Evolutionary conservation across 2,329 filamentous ascomycete species (phyloP).

Genomic region (Ophiostoma fasciatum): DNA sequence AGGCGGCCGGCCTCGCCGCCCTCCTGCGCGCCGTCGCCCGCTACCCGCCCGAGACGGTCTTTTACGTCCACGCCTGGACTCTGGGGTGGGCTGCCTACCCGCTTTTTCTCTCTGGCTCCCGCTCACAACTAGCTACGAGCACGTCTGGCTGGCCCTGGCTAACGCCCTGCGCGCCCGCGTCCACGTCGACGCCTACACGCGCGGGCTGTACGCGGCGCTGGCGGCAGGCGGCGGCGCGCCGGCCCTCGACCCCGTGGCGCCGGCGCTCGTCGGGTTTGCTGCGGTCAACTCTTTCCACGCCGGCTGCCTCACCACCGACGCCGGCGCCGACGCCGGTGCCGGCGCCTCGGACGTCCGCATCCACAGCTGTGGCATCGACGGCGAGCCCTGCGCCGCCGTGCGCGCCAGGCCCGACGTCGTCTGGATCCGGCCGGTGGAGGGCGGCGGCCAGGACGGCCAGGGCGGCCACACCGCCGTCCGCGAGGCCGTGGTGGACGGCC

Average conservation of each 20-base stretch:
- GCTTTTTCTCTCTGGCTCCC: conserved; percentile 4
- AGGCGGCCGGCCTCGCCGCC: conserved; percentile 63
- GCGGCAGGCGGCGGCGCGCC: conserved; percentile 22
- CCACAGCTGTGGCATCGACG: conserved; percentile 59
- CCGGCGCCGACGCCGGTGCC: conserved; percentile 14
- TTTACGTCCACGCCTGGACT: conserved; percentile 81
- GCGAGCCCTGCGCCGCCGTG: conserved; percentile 29
- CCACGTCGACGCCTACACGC: conserved; percentile 73
- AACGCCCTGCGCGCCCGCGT: conserved; percentile 51
- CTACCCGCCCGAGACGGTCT: conserved; percentile 62
- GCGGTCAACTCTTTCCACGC: conserved; percentile 55
- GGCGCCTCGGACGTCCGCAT: conserved; percentile 35
- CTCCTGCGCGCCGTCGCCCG: conserved; percentile 50
- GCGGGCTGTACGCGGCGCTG: conserved; percentile 52
- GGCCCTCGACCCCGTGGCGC: conserved; percentile 40
- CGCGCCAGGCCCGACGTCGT: conserved; percentile 37
- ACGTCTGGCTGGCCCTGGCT: conserved; percentile 75
- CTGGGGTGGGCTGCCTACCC: conserved; percentile 45
- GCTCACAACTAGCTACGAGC: no score
- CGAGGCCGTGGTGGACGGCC: no score
- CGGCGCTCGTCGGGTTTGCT: conserved; percentile 56
- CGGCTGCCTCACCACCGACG: conserved; percentile 56
- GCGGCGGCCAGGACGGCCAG: conserved; percentile 40
- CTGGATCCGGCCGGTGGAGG: conserved; percentile 65
- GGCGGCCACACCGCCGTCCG: no score